phyloP scores from a whole-genome alignment of 257 asterid species.

The Solanum clarkiae region DNA sequence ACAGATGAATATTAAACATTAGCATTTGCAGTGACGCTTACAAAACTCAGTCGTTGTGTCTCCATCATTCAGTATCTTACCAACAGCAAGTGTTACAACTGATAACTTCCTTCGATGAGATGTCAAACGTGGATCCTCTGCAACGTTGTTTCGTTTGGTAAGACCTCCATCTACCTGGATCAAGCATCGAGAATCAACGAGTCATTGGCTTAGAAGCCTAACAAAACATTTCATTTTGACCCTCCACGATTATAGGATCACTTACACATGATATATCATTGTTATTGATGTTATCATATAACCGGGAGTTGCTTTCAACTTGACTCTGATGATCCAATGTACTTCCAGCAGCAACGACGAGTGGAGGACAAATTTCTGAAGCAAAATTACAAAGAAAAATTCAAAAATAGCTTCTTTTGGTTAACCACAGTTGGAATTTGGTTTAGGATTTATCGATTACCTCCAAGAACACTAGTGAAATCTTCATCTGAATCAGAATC shows the following conservation, averaged over 20 bases:
- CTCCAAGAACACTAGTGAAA: constrained; percentile 46
- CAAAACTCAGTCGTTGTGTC: constrained; percentile 16
- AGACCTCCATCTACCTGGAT: constrained; percentile 4
- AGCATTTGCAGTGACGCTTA: constrained; percentile 7
- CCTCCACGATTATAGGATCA: background rate
- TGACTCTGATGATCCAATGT: background rate
- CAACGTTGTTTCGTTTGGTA: background rate
- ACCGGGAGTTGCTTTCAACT: constrained; percentile 2
- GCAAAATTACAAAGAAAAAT: background rate
- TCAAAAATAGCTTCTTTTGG: background rate
- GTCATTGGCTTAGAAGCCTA: background rate
- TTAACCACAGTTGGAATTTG: background rate
- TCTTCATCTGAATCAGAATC: constrained; percentile 89
- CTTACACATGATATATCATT: background rate
- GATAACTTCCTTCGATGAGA: constrained; percentile 16
- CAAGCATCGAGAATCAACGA: background rate
- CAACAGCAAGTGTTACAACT: constrained; percentile 10
- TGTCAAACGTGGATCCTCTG: constrained; percentile 5
- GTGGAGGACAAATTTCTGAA: constrained; percentile 32
- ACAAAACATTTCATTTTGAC: background rate
- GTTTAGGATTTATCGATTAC: constrained; percentile 15
- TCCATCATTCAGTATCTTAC: constrained; percentile 10
- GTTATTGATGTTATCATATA: background rate
- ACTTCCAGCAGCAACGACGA: constrained; percentile 9
- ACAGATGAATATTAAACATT: background rate